These are phyloP conservation scores for Coemansia sp. DNA, from an alignment of 371 early-diverging fungal genomes.

Conservation along the genomic window DNA sequence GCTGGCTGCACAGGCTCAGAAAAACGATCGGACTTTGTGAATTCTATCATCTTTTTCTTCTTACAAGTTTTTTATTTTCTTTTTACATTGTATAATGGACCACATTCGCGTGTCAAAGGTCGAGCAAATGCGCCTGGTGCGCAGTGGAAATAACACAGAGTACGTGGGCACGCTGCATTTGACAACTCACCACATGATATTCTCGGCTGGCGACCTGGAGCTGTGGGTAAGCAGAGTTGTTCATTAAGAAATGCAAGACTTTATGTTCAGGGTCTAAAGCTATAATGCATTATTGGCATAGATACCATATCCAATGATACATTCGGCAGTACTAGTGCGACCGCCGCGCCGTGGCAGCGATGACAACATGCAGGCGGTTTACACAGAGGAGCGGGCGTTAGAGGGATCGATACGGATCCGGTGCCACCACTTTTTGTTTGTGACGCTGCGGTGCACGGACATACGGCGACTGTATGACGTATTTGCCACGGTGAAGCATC, in stretches of 20 bases:
- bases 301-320: conserved; percentile 84
- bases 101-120: conserved; percentile 32
- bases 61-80: background rate
- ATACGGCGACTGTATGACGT: conserved; percentile 76
- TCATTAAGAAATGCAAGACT: background rate
- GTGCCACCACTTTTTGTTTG: conserved; percentile 77
- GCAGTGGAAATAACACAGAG: conserved; percentile 10
- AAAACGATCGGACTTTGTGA: background rate
- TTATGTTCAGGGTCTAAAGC: too few relatives aligned
- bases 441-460: conserved; percentile 65
- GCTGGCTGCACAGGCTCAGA: conserved; percentile 75
- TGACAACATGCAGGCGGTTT: background rate
- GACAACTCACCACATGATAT: conserved; percentile 77
- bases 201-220: conserved; percentile 63
- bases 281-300: conserved; percentile 55
- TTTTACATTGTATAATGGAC: background rate
- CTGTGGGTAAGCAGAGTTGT: conserved; percentile 59
- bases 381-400: conserved; percentile 21
- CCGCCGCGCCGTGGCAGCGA: conserved; percentile 28
- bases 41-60: background rate
- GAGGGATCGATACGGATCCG: conserved; percentile 55
- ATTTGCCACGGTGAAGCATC: conserved; percentile 72
- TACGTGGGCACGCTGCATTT: conserved; percentile 72
- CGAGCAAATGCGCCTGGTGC: conserved; percentile 42
- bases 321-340: conserved; percentile 66